phyloP scores from a whole-genome alignment of 805 yeast genomes.

The Trichomonascus vanleenenianus region DNA sequence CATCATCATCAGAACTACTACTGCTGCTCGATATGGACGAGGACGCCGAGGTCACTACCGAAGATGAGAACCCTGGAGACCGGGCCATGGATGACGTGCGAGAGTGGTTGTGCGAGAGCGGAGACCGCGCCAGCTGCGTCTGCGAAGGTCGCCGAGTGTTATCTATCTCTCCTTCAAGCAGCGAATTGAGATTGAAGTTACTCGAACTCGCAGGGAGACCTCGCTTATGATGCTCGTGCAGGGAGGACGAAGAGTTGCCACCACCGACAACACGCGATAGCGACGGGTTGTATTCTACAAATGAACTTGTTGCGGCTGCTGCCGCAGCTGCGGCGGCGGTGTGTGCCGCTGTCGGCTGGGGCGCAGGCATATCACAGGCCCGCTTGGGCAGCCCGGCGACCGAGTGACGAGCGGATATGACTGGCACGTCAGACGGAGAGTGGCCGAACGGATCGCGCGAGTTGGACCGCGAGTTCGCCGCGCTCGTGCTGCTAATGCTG shows the following conservation, averaged over 20 bases:
- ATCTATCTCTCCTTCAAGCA: slow-evolving; percentile 11
- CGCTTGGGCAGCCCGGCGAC: too few species aligned
- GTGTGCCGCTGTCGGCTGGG: neutral
- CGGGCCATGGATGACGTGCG: neutral
- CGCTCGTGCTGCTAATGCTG: neutral
- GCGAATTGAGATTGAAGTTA: slow-evolving; percentile 15
- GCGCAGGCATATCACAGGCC: neutral
- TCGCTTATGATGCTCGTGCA: neutral
- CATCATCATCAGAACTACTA: slow-evolving; percentile 12
- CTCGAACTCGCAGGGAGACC: slow-evolving; percentile 10
- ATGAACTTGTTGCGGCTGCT: too few species aligned
- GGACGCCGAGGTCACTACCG: neutral
- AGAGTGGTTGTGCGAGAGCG: neutral
- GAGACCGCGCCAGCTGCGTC: neutral
- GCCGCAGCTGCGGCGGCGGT: too few species aligned
- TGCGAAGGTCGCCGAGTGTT: neutral
- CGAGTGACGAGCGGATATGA: neutral
- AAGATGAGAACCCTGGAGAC: too few species aligned
- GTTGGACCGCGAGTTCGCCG: slow-evolving; percentile 1
- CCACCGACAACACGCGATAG: too few species aligned
- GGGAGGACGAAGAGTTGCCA: neutral
- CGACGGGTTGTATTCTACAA: too few species aligned
- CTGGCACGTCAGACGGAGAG: neutral
- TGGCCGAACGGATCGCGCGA: slow-evolving; percentile 3
- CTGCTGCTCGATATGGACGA: neutral